Percentiles rank a stretch among this genome's conserved stretches.
Conservation (phyloP, 164 flowering plant genomes). For the Saururus chinensis region DNA sequence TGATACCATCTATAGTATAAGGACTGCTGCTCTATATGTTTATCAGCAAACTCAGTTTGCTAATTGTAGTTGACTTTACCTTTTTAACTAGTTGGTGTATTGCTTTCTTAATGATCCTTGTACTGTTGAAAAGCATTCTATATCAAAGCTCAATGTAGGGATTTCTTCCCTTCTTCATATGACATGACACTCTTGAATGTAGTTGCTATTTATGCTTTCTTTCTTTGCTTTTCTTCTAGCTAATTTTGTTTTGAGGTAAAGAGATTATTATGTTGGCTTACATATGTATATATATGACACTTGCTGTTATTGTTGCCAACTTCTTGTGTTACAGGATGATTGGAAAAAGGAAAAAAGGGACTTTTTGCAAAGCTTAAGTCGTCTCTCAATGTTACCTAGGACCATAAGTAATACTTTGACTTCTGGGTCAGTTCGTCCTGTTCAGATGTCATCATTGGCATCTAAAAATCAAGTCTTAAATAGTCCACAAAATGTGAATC, state of each 20-base stretch:
- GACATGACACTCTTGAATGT: too few species aligned
- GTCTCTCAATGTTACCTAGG: conserved; percentile 71
- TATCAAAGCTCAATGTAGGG: too few species aligned
- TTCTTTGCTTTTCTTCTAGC: background rate
- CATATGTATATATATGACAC: too few species aligned
- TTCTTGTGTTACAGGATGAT: conserved; percentile 54
- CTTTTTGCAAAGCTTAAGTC: conserved; percentile 83
- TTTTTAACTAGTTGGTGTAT: too few species aligned
- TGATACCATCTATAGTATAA: too few species aligned
- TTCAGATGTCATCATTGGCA: conserved; percentile 37
- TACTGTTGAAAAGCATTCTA: too few species aligned
- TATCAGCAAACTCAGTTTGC: too few species aligned
- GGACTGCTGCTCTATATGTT: too few species aligned
- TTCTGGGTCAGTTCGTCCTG: conserved; percentile 24
- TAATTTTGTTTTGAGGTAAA: background rate
- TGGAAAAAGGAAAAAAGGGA: conserved; percentile 93
- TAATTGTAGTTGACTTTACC: too few species aligned
- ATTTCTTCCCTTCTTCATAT: too few species aligned
- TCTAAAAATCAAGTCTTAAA: conserved; percentile 48
- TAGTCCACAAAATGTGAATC: conserved; percentile 39
- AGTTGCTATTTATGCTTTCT: background rate
- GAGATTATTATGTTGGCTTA: background rate
- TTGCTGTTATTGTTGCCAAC: too few species aligned
- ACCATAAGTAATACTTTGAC: conserved; percentile 37
- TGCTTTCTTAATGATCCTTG: too few species aligned